Base-by-base conservation (phyloP, 2,329 filamentous ascomycete genomes). In the Cladosporium phlei region DNA sequence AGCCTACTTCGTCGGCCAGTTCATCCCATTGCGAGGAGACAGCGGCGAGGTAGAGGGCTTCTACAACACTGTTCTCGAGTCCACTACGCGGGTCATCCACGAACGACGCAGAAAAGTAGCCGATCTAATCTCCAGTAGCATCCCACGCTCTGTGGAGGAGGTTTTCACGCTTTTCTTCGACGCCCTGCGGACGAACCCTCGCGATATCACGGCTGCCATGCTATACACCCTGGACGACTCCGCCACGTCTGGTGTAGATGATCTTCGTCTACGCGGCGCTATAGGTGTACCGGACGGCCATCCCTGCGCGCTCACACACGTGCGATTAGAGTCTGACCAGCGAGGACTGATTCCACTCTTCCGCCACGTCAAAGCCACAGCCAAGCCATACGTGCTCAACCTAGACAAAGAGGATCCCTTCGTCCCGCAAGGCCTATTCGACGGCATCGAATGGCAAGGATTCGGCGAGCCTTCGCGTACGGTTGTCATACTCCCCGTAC, bases 21-120 rank as follows among this genome's bases (percentile, higher is more conserved):
- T 53, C 48, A 52, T 59, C 37, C 57, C 57, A 2, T n/a, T 59
- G 3, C 43, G 35, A 8, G 50, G 51, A 24, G 52, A 56, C 9
- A 39, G 46, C 19, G 55, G 54, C n/a, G 27, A 51, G 10, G 35
- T 59, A 4, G 52, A 50, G 27, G 58, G 55, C 17, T 48, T 52
- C 20, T 59, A 57, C 47, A 57, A 58, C 21, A 55, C 58, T 3
- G 43, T 43, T 2, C 25, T 46, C 27, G 58, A 59, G 38, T 45
- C 48, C 6, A 59, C 57, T 2, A 20, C 28, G 12, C 37, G 49
- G 11, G 48, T 51, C 4, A 20, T 58, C 4, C 14, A 29, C n/a
- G 47, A 54, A 19, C 50, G 56, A 6, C 49, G 52, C 11, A 35
- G 51, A 16, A 34, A 29, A 5, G 38, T 56, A 1, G 19, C 52